A percentile compares a stretch with the other conserved stretches of the same genome.
Conservation (phyloP, 352 stramenopile species). For the Paralagenidium karlingii region DNA sequence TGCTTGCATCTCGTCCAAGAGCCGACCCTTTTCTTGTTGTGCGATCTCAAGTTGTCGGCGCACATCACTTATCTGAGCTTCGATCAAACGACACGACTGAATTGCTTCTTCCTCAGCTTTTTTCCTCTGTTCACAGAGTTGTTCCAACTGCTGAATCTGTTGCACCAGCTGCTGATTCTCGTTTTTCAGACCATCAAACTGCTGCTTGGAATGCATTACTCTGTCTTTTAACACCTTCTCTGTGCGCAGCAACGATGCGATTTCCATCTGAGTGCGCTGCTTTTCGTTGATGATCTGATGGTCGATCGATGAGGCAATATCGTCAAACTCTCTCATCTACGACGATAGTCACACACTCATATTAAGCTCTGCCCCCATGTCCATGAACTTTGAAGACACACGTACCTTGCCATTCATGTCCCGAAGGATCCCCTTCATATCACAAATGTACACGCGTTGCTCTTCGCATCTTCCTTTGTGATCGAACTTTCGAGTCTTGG, state of each 20-base stretch:
- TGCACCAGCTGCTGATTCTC: slow-evolving; percentile 5
- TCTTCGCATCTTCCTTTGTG: slow-evolving; percentile 44
- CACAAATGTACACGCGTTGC: slow-evolving; percentile 33
- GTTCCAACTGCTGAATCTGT: slow-evolving; percentile 16
- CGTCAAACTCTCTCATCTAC: slow-evolving; percentile 23
- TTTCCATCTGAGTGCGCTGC: slow-evolving; percentile 12
- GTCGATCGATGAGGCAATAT: slow-evolving; percentile 14
- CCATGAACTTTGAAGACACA: not conserved
- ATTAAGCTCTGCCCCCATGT: no score
- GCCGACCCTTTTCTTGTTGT: no score
- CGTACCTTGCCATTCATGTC: slow-evolving; percentile 19
- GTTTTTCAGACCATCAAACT: slow-evolving; percentile 18
- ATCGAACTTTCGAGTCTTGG: slow-evolving; percentile 61
- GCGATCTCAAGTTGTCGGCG: no score
- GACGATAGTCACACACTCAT: not conserved
- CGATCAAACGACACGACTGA: no score
- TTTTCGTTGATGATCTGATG: no score
- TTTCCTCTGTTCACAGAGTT: slow-evolving; percentile 11
- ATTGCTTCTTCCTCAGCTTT: no score
- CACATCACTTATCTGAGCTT: no score
- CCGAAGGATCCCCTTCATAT: slow-evolving; percentile 29
- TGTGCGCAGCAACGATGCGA: slow-evolving; percentile 17
- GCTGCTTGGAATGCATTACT: slow-evolving; percentile 12
- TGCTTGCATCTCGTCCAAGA: no score
- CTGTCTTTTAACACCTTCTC: slow-evolving; percentile 19